Base-by-base conservation (phyloP, 2,329 filamentous ascomycete genomes). In the Clonostachys chloroleuca region DNA sequence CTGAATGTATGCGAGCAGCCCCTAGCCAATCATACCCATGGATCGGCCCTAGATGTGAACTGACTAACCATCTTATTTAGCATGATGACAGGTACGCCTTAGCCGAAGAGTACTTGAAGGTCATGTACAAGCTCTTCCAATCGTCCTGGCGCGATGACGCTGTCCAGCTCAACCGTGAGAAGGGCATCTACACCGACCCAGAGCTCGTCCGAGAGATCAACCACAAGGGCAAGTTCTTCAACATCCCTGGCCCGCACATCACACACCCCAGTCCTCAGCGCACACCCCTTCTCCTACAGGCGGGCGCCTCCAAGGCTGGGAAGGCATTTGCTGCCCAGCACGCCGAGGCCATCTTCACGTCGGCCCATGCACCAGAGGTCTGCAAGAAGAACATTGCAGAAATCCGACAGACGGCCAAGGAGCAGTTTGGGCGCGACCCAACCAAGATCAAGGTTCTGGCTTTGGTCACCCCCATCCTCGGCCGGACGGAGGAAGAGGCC, bases 341-440 rank as follows among this genome's bases (percentile, higher is more conserved):
- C 57, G 86, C 85, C 1, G 86, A 89, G 56, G 84, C 78, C 3
- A 84, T 89, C 44, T 89, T 89, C 54, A 77, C 87, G 1, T 83
- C 80, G 0, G 81, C 81, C 0, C 84, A 87, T 58, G 77, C 77
- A 2, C 81, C 86, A 1, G 67, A 70, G 2, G 78, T 84, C 0
- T 80, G 84, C 30, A 75, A 77, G 3, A 80, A 78, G 56, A 82
- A 73, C 34, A 78, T 89, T 16, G 73, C 78, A 1, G 83, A 86
- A 49, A 80, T 88, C 24, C 72, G 86, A 5, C 66, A 74, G 45
- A 58, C 78, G 24, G 83, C 84, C 0, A 63, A 64, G 17, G 66
- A 67, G 1, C 51, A 74, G 40, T 75, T 72, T 40, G 83, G 82
- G 0, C 70, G 86, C 4, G 77, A 87, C 56, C 75, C 78, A 0